Conservation (phyloP, 2,329 filamentous ascomycete species). For the Westerdykella ornata region DNA sequence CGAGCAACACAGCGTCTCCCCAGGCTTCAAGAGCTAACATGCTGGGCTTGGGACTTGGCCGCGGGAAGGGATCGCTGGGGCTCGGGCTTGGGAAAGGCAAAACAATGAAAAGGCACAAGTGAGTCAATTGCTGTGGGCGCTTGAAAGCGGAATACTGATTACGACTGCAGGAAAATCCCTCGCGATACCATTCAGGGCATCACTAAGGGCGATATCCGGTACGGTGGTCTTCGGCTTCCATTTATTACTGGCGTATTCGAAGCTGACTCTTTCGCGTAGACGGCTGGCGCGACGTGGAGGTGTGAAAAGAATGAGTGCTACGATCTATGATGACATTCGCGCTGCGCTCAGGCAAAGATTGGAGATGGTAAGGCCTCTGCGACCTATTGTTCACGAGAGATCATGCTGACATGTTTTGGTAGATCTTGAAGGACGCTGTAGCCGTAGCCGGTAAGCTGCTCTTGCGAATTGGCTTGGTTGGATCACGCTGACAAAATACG, state of each 20-base stretch:
- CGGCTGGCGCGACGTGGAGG: conserved; percentile 69
- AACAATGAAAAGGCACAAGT: conserved; percentile 22
- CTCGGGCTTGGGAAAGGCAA: conserved; percentile 17
- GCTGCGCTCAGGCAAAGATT: conserved; percentile 48
- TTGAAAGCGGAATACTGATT: neutral
- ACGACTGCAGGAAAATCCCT: conserved; percentile 22
- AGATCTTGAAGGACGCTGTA: conserved; percentile 22
- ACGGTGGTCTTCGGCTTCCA: conserved; percentile 9
- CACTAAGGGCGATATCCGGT: conserved; percentile 34
- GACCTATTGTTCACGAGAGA: neutral
- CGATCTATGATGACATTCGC: conserved; percentile 59
- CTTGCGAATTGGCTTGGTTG: neutral
- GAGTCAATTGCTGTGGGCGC: conserved; percentile 2
- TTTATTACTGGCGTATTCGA: neutral
- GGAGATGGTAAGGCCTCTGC: conserved; percentile 11
- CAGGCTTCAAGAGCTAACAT: no score
- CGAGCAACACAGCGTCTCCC: no score
- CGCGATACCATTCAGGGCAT: conserved; percentile 31
- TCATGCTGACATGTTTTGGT: neutral
- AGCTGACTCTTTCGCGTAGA: conserved; percentile 28
- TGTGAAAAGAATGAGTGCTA: conserved; percentile 62
- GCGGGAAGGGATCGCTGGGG: conserved; percentile 1
- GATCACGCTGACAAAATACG: no score
- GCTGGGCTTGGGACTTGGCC: no score
- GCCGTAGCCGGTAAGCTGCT: conserved; percentile 15